Evolutionary conservation across 129 eudicot species (phyloP).

Genomic region (Cynara cardunculus): DNA sequence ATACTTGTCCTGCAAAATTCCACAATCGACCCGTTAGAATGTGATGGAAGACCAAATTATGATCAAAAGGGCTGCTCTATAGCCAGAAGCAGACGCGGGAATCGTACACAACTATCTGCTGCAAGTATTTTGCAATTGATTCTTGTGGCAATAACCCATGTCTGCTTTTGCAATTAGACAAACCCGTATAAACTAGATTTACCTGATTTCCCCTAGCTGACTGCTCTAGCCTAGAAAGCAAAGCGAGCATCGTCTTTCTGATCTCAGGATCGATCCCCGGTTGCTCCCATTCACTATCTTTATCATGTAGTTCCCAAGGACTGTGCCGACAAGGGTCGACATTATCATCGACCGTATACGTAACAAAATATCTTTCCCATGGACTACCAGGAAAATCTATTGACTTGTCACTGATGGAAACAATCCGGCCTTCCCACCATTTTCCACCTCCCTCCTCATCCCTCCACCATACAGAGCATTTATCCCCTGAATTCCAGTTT

Average conservation of each 20-base stretch:
- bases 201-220: constrained; percentile 53
- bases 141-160: too few species aligned
- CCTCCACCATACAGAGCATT: constrained; percentile 90
- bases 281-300: constrained; percentile 41
- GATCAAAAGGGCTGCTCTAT: background rate
- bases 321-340: constrained; percentile 36
- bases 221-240: constrained; percentile 40
- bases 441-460: constrained; percentile 55
- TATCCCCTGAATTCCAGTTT: constrained; percentile 63
- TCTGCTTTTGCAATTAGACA: too few species aligned
- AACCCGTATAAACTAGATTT: background rate
- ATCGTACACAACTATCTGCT: too few species aligned
- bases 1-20: constrained; percentile 55
- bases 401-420: constrained; percentile 39
- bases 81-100: too few species aligned
- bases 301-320: constrained; percentile 88
- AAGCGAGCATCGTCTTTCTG: constrained; percentile 37
- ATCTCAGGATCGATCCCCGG: constrained; percentile 38
- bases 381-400: constrained; percentile 71
- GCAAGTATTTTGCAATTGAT: too few species aligned
- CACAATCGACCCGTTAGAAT: background rate
- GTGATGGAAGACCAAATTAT: background rate
- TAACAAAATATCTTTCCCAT: constrained; percentile 67
- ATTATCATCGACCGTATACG: constrained; percentile 25
- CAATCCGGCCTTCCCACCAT: constrained; percentile 63